Evolutionary conservation across 805 yeast species (phyloP), one percentile per base, ranked within the genome.

Genomic region (Metschnikowia dekortorum): DNA sequence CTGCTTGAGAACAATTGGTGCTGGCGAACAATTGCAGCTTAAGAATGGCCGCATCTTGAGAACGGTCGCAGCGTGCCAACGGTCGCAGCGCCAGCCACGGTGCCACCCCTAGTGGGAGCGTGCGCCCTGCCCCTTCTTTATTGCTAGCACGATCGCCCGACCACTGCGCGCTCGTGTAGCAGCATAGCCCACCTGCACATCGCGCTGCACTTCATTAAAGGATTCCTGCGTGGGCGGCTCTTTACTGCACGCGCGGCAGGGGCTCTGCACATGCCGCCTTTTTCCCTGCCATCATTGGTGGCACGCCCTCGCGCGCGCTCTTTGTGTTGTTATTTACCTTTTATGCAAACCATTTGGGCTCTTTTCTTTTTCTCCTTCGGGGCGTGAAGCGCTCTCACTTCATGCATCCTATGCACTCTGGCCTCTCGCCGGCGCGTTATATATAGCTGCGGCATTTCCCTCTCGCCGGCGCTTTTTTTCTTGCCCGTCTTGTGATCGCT

Each of bases 101-200:
- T 16, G 18, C 18, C 18, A 1, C 18, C 18, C 2, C 16, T 16
- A 16, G 16, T 16, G 16, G 18, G 18, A 16, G 18, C 18, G 18
- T 16, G 18, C 18, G 18, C 18, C 2, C 18, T 16, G 18, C 18
- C 18, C 18, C 18, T 16, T 16, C 18, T 16, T 16, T 16, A 16
- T 16, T 16, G 18, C 18, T 16, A 16, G 18, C 18, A 16, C 18
- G 18, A 16, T 16, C 18, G 18, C 18, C 18, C 18, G 2, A 16
- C 18, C 18, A 16, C 18, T 16, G 18, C 18, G 18, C 18, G 18
- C 18, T 16, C 18, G 18, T 16, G 18, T 16, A 16, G 18, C 18
- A 16, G 18, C 53, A 50, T 42, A 50, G 49, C 53, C 47, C 16
- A 43, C 50, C 53, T 50, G 53, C 50, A 50, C 31, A 9, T 39